Evolutionary conservation across 2,329 filamentous ascomycete species (phyloP), one percentile per base, ranked within the genome.

Genomic region (Trichoderma koningii): DNA sequence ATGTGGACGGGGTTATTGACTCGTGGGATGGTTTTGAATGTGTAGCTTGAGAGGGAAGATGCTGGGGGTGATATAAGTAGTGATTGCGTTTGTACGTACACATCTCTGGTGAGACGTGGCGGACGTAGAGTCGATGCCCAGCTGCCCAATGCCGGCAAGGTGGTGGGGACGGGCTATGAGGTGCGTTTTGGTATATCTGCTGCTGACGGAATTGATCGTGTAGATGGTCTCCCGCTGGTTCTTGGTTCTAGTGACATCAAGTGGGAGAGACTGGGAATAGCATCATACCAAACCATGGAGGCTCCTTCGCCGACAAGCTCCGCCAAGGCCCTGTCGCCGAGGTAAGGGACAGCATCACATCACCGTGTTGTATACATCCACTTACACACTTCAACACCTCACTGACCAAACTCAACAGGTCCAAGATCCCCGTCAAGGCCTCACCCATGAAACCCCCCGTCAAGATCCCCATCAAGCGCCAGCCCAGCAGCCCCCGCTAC

Each of bases 41-140:
- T 42, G 17, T 6, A 28, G n/a, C 28, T 10, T 21, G 4, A 10
- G 6, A 7, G 21, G 5, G 5, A 12, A 7, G 34, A 26, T 6
- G 21, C n/a, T 38, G 42, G 9, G 34, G 34, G 10, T 52, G 28
- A 2, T 6, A 38, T 28, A 19, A 47, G n/a, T n/a, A n/a, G n/a
- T 5, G 50, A 62, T 6, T 9, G n/a, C 7, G 50, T 34, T 57
- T 4, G 53, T 17, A 55, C 28, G 50, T 44, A 23, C 38, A 3
- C 6, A 19, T 30, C 2, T 23, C 3, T 23, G 21, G 19, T 38
- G 34, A 55, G 60, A 63, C 60, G 60, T 63, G 60, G 60, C 60
- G 47, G n/a, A 45, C 50, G 26, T 50, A 23, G 60, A 63, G 50
- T 63, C 60, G 60, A 47, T 53, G 60, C 60, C 60, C 60, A 63